phyloP scores from a whole-genome alignment of 768 basidiomycete genomes.

The Tephrocybe sp. region DNA sequence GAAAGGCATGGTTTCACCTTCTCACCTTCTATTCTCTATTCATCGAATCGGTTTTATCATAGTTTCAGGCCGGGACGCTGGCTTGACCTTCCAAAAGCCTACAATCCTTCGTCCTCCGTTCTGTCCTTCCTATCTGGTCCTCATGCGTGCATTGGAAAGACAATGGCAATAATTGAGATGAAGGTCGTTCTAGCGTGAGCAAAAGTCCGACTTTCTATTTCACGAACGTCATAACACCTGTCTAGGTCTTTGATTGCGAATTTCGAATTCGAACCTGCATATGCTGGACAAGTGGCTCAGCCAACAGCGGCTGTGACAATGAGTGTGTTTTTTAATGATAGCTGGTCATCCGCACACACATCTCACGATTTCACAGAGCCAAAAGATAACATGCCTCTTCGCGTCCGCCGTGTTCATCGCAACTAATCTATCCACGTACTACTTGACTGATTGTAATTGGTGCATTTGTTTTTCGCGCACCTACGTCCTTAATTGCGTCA shows the following conservation, averaged over 20 bases:
- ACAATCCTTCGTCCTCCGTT: constrained; percentile 32
- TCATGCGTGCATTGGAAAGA: constrained; percentile 42
- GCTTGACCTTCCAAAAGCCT: constrained; percentile 35
- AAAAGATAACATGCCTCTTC: constrained; percentile 36
- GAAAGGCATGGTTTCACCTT: constrained; percentile 34
- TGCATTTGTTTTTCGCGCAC: neutral
- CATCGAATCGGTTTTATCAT: neutral
- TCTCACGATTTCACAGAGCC: constrained; percentile 26
- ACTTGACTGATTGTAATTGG: neutral
- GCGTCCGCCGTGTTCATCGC: constrained; percentile 17
- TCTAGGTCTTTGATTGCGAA: constrained; percentile 36
- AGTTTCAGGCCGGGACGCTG: constrained; percentile 49
- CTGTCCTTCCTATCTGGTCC: constrained; percentile 41
- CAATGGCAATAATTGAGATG: constrained; percentile 44
- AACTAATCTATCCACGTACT: neutral
- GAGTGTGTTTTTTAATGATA: constrained; percentile 29
- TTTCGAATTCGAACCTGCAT: constrained; percentile 44
- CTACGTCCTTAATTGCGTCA: too few species aligned
- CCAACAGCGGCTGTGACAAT: constrained; percentile 46
- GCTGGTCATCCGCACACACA: neutral
- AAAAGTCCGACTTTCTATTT: neutral
- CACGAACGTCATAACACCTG: neutral
- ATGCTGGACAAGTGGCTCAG: constrained; percentile 35
- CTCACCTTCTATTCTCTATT: neutral
- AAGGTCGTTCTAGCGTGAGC: constrained; percentile 37